These are phyloP conservation scores for Periconia sp. DNA, from an alignment of 2,329 filamentous ascomycete genomes.

Conservation along the genomic window DNA sequence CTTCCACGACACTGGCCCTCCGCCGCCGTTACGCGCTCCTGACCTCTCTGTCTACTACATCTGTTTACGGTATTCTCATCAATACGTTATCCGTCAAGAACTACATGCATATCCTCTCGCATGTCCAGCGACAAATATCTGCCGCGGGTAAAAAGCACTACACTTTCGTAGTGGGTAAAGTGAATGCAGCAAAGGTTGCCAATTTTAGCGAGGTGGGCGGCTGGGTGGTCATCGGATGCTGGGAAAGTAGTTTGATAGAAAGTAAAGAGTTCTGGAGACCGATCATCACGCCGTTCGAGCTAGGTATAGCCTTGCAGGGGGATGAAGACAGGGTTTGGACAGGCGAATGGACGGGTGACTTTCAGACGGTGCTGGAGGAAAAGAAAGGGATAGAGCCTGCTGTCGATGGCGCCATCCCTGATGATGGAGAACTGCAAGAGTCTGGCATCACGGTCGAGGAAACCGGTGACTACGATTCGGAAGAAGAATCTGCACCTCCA, in stretches of 20 bases:
- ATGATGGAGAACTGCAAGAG: constrained; percentile 7
- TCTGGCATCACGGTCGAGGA: constrained; percentile 6
- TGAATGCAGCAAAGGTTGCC: constrained; percentile 93
- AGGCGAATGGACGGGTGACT: constrained; percentile 85
- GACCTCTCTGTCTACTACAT: constrained; percentile 74
- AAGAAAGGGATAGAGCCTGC: constrained; percentile 11
- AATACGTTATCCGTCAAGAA: constrained; percentile 93
- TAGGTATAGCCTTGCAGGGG: constrained; percentile 73
- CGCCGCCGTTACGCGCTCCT: constrained; percentile 87
- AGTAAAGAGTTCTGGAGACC: constrained; percentile 86
- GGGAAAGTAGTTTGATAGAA: constrained; percentile 93
- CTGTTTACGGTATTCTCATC: constrained; percentile 90
- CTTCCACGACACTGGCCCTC: constrained; percentile 61
- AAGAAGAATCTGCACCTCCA: constrained; percentile 69
- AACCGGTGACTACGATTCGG: constrained; percentile 63
- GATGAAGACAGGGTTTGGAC: constrained; percentile 83
- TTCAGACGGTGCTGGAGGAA: constrained; percentile 65
- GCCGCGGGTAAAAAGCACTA: constrained; percentile 91
- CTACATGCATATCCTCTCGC: constrained; percentile 78
- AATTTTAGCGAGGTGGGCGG: constrained; percentile 95
- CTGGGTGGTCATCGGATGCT: constrained; percentile 97
- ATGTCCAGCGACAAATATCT: constrained; percentile 72
- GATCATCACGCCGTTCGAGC: constrained; percentile 92
- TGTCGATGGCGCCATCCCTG: constrained; percentile 8
- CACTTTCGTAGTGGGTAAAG: constrained; percentile 92